Conservation (phyloP, 768 basidiomycete genomes). For the Calocybe indica region DNA sequence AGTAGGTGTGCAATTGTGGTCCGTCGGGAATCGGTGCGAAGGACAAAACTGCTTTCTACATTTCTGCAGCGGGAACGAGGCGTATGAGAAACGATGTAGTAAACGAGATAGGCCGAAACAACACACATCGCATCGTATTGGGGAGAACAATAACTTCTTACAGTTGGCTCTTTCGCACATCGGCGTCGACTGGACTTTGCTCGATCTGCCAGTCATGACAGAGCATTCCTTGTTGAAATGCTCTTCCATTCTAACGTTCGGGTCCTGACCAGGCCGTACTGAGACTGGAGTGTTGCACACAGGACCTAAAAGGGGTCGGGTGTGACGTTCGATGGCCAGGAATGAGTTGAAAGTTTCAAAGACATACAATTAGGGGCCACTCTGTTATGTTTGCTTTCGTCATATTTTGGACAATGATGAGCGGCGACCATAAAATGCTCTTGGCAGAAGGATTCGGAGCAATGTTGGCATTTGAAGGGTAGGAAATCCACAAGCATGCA, state of each 20-base stretch:
- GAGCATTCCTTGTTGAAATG: conserved; percentile 66
- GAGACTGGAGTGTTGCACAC: conserved; percentile 73
- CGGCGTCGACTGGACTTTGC: conserved; percentile 41
- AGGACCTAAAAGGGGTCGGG: conserved; percentile 45
- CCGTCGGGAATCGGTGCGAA: conserved; percentile 70
- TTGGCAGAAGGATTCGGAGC: conserved; percentile 62
- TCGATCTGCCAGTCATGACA: conserved; percentile 58
- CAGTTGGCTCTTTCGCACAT: conserved; percentile 58
- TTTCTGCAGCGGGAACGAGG: conserved; percentile 34
- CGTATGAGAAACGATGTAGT: background rate
- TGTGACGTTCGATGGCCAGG: background rate
- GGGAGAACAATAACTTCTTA: conserved; percentile 67
- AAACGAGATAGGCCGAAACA: background rate
- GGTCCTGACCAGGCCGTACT: conserved; percentile 72
- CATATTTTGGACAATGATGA: conserved; percentile 66
- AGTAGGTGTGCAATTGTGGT: conserved; percentile 47
- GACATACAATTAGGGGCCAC: conserved; percentile 70
- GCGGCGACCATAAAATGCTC: conserved; percentile 71
- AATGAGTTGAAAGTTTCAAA: background rate
- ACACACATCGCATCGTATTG: conserved; percentile 71
- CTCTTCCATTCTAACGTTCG: conserved; percentile 74
- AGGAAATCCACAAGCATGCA: conserved; percentile 79
- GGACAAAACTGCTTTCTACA: conserved; percentile 73
- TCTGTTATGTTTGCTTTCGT: conserved; percentile 64
- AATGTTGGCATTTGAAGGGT: conserved; percentile 84